Evolutionary conservation across 2,329 filamentous ascomycete genomes (phyloP).

Genomic region (Fusarium nisikadoi): DNA sequence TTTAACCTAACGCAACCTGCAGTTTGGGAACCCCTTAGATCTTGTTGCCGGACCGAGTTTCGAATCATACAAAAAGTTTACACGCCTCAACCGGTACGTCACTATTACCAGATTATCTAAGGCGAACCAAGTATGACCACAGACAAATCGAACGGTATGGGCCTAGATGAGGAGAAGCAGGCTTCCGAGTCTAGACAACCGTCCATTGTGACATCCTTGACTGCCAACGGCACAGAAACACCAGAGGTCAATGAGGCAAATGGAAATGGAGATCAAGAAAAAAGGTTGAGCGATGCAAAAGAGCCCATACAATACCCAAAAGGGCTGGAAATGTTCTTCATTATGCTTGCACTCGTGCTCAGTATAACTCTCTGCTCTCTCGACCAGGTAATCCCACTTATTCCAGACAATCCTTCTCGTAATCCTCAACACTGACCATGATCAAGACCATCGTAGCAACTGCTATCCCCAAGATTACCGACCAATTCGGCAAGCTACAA

Average conservation of each 20-base stretch:
- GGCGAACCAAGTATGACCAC: fast-evolving
- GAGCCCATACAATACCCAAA: neutral
- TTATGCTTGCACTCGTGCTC: neutral
- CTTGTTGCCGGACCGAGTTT: fast-evolving
- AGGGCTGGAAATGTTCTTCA: neutral
- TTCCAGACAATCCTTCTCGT: fast-evolving
- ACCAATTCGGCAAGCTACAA: constrained; percentile 59
- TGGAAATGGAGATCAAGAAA: fast-evolving
- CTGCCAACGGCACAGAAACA: neutral
- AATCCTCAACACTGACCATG: fast-evolving
- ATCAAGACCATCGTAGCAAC: neutral
- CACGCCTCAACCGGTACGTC: fast-evolving
- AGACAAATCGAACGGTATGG: fast-evolving
- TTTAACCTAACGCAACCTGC: fast-evolving
- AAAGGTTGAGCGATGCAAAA: fast-evolving
- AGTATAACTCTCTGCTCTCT: neutral
- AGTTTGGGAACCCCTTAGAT: neutral
- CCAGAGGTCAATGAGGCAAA: fast-evolving
- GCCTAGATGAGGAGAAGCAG: neutral
- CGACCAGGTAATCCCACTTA: neutral
- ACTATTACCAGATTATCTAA: fast-evolving
- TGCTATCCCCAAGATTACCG: constrained; percentile 66
- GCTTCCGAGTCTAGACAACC: neutral
- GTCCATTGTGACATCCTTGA: neutral
- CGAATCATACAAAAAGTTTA: neutral